Evolutionary conservation across 1,139 yeast genomes (phyloP).

Genomic region (Scheffersomyces illinoinensis): DNA sequence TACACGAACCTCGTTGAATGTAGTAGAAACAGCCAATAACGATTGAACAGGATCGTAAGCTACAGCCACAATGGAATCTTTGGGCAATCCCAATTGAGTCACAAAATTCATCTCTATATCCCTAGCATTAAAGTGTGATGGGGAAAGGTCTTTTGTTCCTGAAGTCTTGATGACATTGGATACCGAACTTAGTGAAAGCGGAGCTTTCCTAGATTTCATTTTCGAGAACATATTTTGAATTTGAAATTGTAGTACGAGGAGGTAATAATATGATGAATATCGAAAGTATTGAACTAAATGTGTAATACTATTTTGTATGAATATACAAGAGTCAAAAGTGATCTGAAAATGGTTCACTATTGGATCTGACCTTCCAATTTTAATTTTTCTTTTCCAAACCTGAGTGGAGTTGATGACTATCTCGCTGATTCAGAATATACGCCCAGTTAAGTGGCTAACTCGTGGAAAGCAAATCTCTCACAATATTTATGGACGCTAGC

Average conservation of each 20-base stretch:
- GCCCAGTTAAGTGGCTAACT: neutral
- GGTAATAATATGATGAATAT: neutral
- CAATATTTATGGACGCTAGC: neutral
- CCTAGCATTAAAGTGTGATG: conserved; percentile 40
- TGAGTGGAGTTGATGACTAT: neutral
- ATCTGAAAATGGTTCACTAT: neutral
- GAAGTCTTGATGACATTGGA: conserved; percentile 54
- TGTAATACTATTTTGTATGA: no score
- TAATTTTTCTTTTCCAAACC: neutral
- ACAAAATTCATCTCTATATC: conserved; percentile 33
- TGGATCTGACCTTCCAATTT: neutral
- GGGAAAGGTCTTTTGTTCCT: conserved; percentile 40
- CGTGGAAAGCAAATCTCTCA: neutral
- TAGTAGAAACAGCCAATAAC: conserved; percentile 78
- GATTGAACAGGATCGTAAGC: conserved; percentile 92
- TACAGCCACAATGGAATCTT: conserved; percentile 52
- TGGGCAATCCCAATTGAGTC: conserved; percentile 41
- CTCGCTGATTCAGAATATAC: neutral
- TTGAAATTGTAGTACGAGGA: no score
- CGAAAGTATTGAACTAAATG: neutral
- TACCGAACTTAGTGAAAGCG: conserved; percentile 50
- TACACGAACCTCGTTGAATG: conserved; percentile 67
- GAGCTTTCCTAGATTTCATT: conserved; percentile 46
- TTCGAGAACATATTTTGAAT: conserved; percentile 42
- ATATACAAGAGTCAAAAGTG: neutral